These are phyloP conservation scores for Aristolochia californica DNA, from an alignment of 164 flowering plant genomes.

Conservation along the genomic window DNA sequence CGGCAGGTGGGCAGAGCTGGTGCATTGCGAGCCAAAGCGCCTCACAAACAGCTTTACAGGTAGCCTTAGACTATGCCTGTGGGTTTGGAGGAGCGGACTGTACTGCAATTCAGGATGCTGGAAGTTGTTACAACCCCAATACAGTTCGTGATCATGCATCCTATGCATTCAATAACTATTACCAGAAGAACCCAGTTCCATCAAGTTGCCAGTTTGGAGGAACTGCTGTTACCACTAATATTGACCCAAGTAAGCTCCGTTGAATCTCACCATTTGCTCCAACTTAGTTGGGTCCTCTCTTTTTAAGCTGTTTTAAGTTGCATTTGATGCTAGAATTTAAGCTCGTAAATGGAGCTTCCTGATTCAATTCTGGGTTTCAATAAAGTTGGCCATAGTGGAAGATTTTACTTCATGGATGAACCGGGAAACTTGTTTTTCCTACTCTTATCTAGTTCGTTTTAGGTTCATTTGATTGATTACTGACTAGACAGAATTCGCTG, in stretches of 20 bases:
- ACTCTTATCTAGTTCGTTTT: too few species aligned
- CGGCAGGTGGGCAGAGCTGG: constrained; percentile 45
- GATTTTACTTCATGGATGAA: too few species aligned
- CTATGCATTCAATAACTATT: constrained; percentile 71
- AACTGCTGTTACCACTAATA: constrained; percentile 52
- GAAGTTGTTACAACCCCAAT: constrained; percentile 64
- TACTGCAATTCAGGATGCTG: constrained; percentile 53
- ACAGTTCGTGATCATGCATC: constrained; percentile 67
- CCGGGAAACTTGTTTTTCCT: too few species aligned
- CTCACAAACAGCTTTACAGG: constrained; percentile 58
- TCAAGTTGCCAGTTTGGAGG: constrained; percentile 87
- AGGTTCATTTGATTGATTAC: too few species aligned
- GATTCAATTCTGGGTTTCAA: not conserved
- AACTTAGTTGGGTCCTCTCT: not conserved
- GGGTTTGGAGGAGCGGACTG: constrained; percentile 82
- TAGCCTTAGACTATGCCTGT: constrained; percentile 82
- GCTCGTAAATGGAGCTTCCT: not conserved
- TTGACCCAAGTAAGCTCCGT: constrained; percentile 65
- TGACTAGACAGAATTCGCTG: too few species aligned
- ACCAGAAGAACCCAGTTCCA: constrained; percentile 70
- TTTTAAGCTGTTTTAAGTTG: not conserved
- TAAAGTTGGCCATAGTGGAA: too few species aligned
- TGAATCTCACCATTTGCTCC: not conserved
- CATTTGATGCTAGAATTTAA: not conserved
- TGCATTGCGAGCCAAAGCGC: constrained; percentile 63